Evolutionary conservation across 495 filamentous ascomycete genomes (phyloP).

Genomic region (Aspergillus cavernicola): DNA sequence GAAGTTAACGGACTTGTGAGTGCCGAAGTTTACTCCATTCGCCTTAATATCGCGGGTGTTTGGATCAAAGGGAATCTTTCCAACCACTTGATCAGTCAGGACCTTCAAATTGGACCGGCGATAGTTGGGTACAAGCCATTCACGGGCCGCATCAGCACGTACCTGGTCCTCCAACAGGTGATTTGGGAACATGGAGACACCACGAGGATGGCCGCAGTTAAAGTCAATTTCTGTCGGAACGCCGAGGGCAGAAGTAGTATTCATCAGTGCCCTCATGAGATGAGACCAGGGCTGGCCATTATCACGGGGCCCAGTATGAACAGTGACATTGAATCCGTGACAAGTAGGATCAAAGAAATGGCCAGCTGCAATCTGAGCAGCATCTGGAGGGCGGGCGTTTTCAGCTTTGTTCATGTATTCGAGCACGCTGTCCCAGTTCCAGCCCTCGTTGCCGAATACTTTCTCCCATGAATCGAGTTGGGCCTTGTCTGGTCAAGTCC

Average conservation of each 20-base stretch:
- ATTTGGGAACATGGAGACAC: conserved; percentile 30
- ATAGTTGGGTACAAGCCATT: conserved; percentile 45
- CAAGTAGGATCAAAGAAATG: conserved; percentile 21
- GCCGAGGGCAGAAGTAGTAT: conserved; percentile 10
- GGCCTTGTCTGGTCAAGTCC: conserved; percentile 39
- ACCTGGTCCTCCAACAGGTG: conserved; percentile 19
- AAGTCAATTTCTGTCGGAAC: conserved; percentile 21
- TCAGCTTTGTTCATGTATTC: conserved; percentile 36
- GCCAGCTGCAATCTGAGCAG: conserved; percentile 18
- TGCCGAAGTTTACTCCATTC: conserved; percentile 37
- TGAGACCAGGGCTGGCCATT: conserved; percentile 18
- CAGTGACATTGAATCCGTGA: conserved; percentile 24
- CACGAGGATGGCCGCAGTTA: conserved; percentile 22
- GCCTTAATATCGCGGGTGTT: conserved; percentile 10
- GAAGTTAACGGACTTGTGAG: conserved; percentile 22
- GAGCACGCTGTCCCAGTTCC: conserved; percentile 49
- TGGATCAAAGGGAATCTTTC: conserved; percentile 35
- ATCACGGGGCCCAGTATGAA: conserved; percentile 23
- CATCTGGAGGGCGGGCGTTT: conserved; percentile 13
- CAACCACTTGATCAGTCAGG: conserved; percentile 42
- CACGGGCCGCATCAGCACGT: conserved; percentile 41
- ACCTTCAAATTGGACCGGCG: conserved; percentile 43
- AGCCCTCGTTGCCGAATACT: conserved; percentile 44
- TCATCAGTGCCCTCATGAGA: conserved; percentile 23
- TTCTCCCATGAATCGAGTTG: conserved; percentile 51